Evolutionary conservation across 345 rosid species (phyloP), one percentile per base, ranked within the genome.

Genomic region (Leavenworthia alabamica): DNA sequence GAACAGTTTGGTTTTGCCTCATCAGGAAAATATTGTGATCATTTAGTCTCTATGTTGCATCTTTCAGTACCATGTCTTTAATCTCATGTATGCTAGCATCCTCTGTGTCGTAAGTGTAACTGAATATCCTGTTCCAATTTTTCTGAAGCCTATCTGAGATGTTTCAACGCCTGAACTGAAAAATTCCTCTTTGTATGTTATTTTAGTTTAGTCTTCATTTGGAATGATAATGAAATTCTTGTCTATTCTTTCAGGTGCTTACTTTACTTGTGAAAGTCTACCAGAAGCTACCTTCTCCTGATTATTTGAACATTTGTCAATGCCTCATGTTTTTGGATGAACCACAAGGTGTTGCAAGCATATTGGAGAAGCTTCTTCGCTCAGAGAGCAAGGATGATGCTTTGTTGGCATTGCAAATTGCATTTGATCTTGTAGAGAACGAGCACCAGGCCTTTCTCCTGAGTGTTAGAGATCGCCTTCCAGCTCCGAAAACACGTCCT

Each of bases 371-470:
- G 81, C 99, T 94, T 75, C 81, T 94, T 26, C 83, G 79, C 20
- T 90, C 99, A 1, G 83, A 76, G 29, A 86, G 76, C 74, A 90
- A 84, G 75, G 95, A 94, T 61, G 95, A 94, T 68, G 84, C 86
- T 63, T 77, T 94, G 70, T 69, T 86, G 67, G 93, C 99, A 62
- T 83, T 84, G 68, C 99, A 94, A 78, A 77, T 94, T 62, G 91
- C 96, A 15, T 94, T 94, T 74, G 97, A 94, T 74, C 97, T 94
- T 62, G 89, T 88, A 32, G 97, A 94, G 86, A 94, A 90, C 48
- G 99, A 94, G 80, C 95, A 84, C 75, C 97, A 90, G 72, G 97
- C 97, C 66, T 90, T 94, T 83, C 95, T 94, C 56, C 64, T 94
- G 66, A 90, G 86, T 74, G 95, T 94, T 39, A 82, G 90, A 76